Base-by-base conservation (phyloP, 176 grass and related monocot species). In the Oryza glaberrima region DNA sequence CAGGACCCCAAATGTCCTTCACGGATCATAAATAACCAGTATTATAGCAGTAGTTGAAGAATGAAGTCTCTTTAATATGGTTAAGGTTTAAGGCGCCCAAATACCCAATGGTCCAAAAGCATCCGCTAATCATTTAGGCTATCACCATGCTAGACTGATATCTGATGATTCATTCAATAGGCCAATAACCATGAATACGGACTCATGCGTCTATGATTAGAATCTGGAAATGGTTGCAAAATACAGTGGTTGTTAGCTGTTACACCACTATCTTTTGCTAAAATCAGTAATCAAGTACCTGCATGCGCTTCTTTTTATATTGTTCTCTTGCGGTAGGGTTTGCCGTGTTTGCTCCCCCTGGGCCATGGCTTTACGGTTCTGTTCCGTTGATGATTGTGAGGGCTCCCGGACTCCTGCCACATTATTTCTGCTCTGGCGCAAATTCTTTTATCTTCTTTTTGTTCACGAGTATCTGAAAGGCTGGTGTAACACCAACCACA, bases 161-260 rank as follows among this genome's bases (percentile, higher is more conserved):
- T 38, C 40, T 38, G 35, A 77, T 72, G 83, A 85, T 89, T 66
- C 78, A 85, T 89, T 54, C 78, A 77, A 44, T 45, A 54, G 72
- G 46, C 78, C 78, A 77, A 35, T 1, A 67, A 43, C 30, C 22
- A 44, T n/a, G 19, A 61, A 61, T 61, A 34, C 52, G 3, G 38
- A 19, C 16, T 25, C 5, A 34, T 73, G 69, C 38, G 15, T 73
- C 81, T 58, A 47, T 73, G 81, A 83, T 83, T 65, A 36, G 15
- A 66, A 17, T 73, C 72, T 61, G n/a, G 51, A 76, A 26, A 38
- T 20, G 19, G 5, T 38, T 16, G 7, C 56, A 25, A 25, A 74
- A 32, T 3, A 9, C 23, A 83, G 56, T 10, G n/a, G 9, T 11
- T 12, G 3, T 44, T 32, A 74, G 17, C n/a, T 9, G 58, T 36